Evolutionary conservation across 306 rosid genomes (phyloP), one percentile per base, ranked within the genome.

Genomic region (Macrotyloma uniflorum): DNA sequence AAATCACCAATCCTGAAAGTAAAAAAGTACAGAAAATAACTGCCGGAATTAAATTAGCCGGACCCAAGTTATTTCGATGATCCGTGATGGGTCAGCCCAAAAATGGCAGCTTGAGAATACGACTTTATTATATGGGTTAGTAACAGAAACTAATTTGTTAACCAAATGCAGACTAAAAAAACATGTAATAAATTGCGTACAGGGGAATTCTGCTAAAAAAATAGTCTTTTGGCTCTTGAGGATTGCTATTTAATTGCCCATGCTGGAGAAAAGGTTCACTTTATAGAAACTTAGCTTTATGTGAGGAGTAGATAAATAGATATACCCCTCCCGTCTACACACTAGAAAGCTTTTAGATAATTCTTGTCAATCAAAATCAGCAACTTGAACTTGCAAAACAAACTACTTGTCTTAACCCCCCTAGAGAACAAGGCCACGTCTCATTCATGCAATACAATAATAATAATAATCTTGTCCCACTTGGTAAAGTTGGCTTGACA

Each of bases 91-190:
- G 6, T n/a, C 22, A 50, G 24, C 57, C 8, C 24, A 5, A 50
- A n/a, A n/a, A 26, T 50, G 24, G 2, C 9, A 49, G 20, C 22
- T 46, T 6, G 0, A 3, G 10, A 20, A 26, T 5, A 43, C n/a
- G 42, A 58, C 38, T 49, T 22, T 32, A 63, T 36, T 11, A 20
- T 16, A 59, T 79, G 47, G 45, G 35, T 38, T 72, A 33, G 32
- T 33, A 24, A 59, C 20, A 46, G 24, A 71, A 72, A 55, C 67
- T 65, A n/a, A n/a, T n/a, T n/a, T n/a, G n/a, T n/a, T n/a, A n/a
- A n/a, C n/a, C n/a, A n/a, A n/a, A n/a, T n/a, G n/a, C n/a, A n/a
- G n/a, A n/a, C n/a, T n/a, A n/a, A n/a, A n/a, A n/a, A n/a, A n/a
- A n/a, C n/a, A n/a, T n/a, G n/a, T n/a, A n/a, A n/a, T n/a, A n/a